Evolutionary conservation across 805 yeast genomes (phyloP).

Genomic region (Monosporozyma yasuniensis): DNA sequence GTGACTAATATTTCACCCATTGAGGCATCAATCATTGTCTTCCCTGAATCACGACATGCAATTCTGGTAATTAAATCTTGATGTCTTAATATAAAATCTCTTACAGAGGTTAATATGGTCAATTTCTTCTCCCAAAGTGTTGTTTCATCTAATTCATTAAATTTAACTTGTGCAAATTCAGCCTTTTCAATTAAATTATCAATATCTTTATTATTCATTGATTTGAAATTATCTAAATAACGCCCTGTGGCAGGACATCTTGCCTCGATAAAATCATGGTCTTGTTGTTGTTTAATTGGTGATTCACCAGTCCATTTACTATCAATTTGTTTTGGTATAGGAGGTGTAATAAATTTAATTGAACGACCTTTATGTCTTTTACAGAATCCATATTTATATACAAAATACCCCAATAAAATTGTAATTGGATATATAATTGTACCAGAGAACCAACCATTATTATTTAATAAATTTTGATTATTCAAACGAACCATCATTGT

Average conservation of each 20-base stretch:
- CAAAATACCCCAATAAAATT: conserved; percentile 2
- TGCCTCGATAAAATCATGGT: conserved; percentile 39
- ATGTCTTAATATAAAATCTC: conserved; percentile 62
- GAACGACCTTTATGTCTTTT: not conserved
- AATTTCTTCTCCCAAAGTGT: conserved; percentile 47
- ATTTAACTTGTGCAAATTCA: conserved; percentile 27
- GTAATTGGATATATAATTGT: not conserved
- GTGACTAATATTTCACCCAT: conserved; percentile 96
- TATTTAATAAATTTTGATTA: not conserved
- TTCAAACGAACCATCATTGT: not conserved
- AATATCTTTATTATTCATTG: conserved; percentile 60
- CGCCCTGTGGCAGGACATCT: conserved; percentile 94
- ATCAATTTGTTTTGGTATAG: conserved; percentile 10
- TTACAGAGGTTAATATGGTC: conserved; percentile 60
- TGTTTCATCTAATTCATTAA: conserved; percentile 13
- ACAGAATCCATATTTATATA: conserved; percentile 14
- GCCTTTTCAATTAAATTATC: conserved; percentile 46
- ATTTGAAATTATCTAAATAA: conserved; percentile 60
- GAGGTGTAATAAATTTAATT: not conserved
- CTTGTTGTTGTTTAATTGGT: conserved; percentile 31
- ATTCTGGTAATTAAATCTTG: conserved; percentile 84
- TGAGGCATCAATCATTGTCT: conserved; percentile 90
- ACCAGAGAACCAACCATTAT: not conserved
- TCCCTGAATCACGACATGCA: conserved; percentile 95
- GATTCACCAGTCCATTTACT: conserved; percentile 64